Base-by-base conservation (phyloP, 257 asterid genomes). In the Petrea volubilis region DNA sequence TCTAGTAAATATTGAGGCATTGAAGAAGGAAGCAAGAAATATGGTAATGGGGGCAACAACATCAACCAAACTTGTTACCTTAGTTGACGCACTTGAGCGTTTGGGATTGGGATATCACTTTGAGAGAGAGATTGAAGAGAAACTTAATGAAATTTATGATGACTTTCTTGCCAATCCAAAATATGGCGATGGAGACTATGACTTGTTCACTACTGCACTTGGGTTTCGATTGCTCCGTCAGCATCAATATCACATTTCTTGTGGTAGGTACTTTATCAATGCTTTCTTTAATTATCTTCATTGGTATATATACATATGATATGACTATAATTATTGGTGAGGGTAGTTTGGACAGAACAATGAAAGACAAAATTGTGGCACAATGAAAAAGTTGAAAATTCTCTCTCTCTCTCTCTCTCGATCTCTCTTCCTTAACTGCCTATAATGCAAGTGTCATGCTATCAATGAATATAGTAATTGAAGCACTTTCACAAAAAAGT, bases 31-130 rank as follows among this genome's bases (percentile, higher is more conserved):
- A 33, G 79, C 15, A 17, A 68, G 69, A 64, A 51, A 29, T 25
- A 69, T 34, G 71, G 1, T 79, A 56, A 38, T n/a, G 25, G 55
- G 23, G 6, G 66, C 52, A 23, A 24, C 29, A 7, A 29, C 58
- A 5, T 23, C 17, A 33, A 59, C 13, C 41, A 58, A 79, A 29
- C 15, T 57, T 9, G 40, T 79, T 12, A 67, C 2, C n/a, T 24
- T 74, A 13, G 25, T 74, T 14, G 77, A 74, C 64, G 74, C 66
- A 0, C 61, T 78, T 1, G 77, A 69, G 63, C 79, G 77, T n/a
- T 27, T 78, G 60, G 86, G 81, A 46, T 7, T 84, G 12, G 77
- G 76, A 1, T 78, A 68, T 64, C 79, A 73, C 49, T 77, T 77
- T 18, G 63, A 67, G 44, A 38, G 53, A 12, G 82, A 72, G 21